phyloP scores from a whole-genome alignment of 2,329 filamentous ascomycete species.

The Stemphylium lycopersici region DNA sequence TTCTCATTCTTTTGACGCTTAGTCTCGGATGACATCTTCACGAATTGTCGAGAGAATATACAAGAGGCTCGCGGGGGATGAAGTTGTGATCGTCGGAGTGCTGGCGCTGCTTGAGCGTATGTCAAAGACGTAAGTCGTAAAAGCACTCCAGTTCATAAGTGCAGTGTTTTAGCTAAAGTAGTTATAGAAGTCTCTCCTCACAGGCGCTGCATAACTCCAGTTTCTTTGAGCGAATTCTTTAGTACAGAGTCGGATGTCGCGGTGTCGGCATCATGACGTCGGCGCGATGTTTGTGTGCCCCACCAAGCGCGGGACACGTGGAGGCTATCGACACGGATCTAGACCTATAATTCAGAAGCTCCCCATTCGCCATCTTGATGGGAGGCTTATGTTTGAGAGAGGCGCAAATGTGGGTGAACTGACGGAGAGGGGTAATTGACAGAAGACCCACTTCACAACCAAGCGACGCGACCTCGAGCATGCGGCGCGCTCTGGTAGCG shows the following conservation, averaged over 20 bases:
- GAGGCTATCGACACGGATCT: too few relatives aligned
- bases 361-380: too few relatives aligned
- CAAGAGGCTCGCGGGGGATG: neutral
- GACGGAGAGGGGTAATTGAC: too few relatives aligned
- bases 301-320: neutral
- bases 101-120: neutral
- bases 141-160: neutral
- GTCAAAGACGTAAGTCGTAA: neutral
- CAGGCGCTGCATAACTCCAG: neutral
- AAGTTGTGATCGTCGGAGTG: neutral
- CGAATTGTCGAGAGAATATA: neutral
- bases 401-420: too few relatives aligned
- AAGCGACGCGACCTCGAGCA: too few relatives aligned
- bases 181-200: neutral
- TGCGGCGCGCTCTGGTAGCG: too few relatives aligned
- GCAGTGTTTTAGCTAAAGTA: neutral
- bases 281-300: neutral
- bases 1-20: constrained; percentile 37
- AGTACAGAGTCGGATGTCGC: neutral
- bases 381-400: too few relatives aligned
- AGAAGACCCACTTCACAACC: too few relatives aligned
- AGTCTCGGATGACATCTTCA: constrained; percentile 18
- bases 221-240: neutral
- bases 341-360: too few relatives aligned
- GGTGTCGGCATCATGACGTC: constrained; percentile 5